phyloP scores from a whole-genome alignment of 2,329 filamentous ascomycete species.

The Botrytis galanthina region DNA sequence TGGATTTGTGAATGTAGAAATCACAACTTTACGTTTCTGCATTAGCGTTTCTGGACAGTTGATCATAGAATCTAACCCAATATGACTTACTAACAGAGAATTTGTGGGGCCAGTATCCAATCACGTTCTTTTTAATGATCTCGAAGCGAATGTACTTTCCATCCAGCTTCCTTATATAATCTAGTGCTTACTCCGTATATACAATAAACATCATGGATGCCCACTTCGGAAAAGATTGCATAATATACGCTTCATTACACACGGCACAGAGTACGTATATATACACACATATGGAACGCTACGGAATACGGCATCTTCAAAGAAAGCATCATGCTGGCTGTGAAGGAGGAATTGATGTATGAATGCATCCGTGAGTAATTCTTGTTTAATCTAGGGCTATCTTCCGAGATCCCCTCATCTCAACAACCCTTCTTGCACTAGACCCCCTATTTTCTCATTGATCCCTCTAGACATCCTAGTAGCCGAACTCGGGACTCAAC shows the following conservation, averaged over 20 bases:
- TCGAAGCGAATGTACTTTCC: neutral
- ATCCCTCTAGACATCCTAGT: neutral
- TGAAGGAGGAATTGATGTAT: neutral
- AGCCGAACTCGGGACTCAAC: constrained; percentile 14
- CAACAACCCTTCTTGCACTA: neutral
- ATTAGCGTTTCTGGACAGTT: constrained; percentile 1
- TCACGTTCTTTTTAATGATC: neutral
- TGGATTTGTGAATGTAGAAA: neutral
- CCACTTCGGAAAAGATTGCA: neutral
- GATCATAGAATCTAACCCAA: neutral
- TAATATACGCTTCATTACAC: neutral
- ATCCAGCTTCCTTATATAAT: neutral
- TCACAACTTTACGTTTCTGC: constrained; percentile 9
- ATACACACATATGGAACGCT: neutral
- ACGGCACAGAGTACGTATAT: neutral
- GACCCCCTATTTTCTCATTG: neutral
- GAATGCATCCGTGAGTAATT: neutral
- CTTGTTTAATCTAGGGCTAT: neutral
- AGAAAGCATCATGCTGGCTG: neutral
- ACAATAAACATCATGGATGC: neutral
- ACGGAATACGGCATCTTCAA: constrained; percentile 5
- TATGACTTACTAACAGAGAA: neutral
- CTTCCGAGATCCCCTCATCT: constrained; percentile 1
- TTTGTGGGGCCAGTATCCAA: neutral
- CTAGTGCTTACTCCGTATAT: constrained; percentile 9